Evolutionary conservation across 2,329 filamentous ascomycete species (phyloP).

Genomic region (Trichoderma oligosporum): DNA sequence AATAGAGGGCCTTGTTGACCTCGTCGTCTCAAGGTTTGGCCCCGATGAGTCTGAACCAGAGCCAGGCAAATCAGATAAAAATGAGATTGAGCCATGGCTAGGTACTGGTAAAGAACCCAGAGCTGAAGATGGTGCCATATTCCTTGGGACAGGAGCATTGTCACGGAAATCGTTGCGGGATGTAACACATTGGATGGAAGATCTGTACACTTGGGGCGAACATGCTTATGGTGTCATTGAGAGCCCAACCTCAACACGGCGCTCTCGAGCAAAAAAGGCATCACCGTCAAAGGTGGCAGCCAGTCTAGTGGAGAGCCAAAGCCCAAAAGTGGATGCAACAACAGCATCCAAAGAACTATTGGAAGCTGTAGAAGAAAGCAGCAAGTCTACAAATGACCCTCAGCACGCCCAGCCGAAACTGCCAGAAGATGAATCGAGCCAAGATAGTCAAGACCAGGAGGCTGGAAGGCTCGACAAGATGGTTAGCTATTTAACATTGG

Average conservation of each 20-base stretch:
- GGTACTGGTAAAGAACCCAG: slow-evolving; percentile 65
- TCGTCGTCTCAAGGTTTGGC: slow-evolving; percentile 85
- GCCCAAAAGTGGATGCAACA: neutral
- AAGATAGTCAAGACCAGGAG: neutral
- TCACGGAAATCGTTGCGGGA: slow-evolving; percentile 67
- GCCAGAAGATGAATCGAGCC: neutral
- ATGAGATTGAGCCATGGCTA: slow-evolving; percentile 56
- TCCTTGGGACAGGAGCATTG: slow-evolving; percentile 73
- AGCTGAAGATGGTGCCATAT: slow-evolving; percentile 78
- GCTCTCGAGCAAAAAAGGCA: slow-evolving; percentile 42
- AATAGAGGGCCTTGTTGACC: slow-evolving; percentile 79
- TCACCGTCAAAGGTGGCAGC: slow-evolving; percentile 20
- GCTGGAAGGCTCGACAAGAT: slow-evolving; percentile 45
- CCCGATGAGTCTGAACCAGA: slow-evolving; percentile 34
- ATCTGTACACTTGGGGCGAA: slow-evolving; percentile 78
- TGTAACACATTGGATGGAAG: slow-evolving; percentile 82
- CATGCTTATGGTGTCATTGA: slow-evolving; percentile 81
- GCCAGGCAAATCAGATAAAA: slow-evolving; percentile 23
- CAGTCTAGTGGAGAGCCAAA: slow-evolving; percentile 13
- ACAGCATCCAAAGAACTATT: neutral
- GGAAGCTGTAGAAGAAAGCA: neutral
- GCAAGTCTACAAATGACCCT: neutral
- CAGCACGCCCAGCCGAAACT: neutral
- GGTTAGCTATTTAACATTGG: slow-evolving; percentile 62
- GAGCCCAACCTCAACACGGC: slow-evolving; percentile 65